Base-by-base conservation (phyloP, 2,329 filamentous ascomycete genomes). In the Neofusicoccum laricinum region DNA sequence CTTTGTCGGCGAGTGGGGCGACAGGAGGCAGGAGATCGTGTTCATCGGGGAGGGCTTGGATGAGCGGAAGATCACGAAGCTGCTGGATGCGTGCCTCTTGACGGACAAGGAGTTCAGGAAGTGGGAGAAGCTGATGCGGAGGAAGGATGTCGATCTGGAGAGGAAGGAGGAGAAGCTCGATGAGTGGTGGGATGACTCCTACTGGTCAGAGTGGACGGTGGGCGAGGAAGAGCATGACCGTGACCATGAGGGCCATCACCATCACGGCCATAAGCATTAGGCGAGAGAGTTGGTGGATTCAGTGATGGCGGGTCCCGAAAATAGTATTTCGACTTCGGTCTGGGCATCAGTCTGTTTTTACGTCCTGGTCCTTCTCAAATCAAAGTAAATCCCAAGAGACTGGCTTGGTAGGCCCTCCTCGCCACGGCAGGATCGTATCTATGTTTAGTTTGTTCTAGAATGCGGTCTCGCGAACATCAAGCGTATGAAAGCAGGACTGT, bases 11-110 rank as follows among this genome's bases (percentile, higher is more conserved):
- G 75, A 77, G 8, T 91, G 88, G 87, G 89, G 88, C 0, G 89
- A 92, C 68, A 81, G 89, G 1, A 80, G 89, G 2, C 89, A 92
- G 71, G 89, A 92, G 72, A 72, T 92, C 6, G 89, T 92, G 2
- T 90, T 92, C 66, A 91, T 92, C 64, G 89, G 89, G 0, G 88
- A 91, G 73, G 81, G 81, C 4, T 79, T 92, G 14, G 81, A 90
- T 57, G 70, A 80, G 1, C 70, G 73, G 4, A 80, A 77, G 0
- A 76, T 92, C 15, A 83, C 81, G 25, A 75, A 73, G 4, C 72
- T 82, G 38, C 72, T 92, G 3, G 86, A 92, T 69, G 75, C 72
- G 1, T 91, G 88, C 69, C 72, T 91, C 25, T 72, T 92, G 2
- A 81, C 82, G n/a, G 84, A 88, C 21, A 72, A 72, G 0, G 89